Evolutionary conservation across 441 rosid species (phyloP), one percentile per base, ranked within the genome.

Genomic region (Dalechampia spathulata): DNA sequence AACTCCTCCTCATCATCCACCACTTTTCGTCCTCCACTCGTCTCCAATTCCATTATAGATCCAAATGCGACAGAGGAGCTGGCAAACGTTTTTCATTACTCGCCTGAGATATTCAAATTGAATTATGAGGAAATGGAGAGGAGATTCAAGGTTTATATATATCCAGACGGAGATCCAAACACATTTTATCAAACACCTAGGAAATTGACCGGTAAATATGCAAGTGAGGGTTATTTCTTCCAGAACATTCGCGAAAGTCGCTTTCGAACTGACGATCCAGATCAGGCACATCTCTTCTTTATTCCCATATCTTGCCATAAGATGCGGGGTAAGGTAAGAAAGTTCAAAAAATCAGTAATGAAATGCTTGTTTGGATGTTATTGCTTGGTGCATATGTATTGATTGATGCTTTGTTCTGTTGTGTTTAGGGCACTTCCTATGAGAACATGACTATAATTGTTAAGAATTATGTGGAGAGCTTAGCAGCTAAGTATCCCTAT

Each of bases 291-390:
- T 70, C 80, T 83, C 62, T 92, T 92, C 65, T 85, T 86, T 72
- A 78, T 89, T 54, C 99, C 97, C 9, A 81, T 92, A 27, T 92
- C 96, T 4, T 86, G 94, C 71, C 98, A 89, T 63, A 92, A 92
- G 78, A 88, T 92, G 96, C 90, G 98, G n/a, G 97, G 97, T 63
- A 86, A 86, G 94, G 98, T 86, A 66, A n/a, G n/a, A n/a, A n/a
- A n/a, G n/a, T n/a, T n/a, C n/a, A n/a, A n/a, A n/a, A n/a, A n/a
- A n/a, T n/a, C n/a, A n/a, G n/a, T n/a, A n/a, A n/a, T n/a, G n/a
- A n/a, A n/a, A n/a, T n/a, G n/a, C n/a, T n/a, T n/a, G n/a, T n/a
- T n/a, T n/a, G n/a, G n/a, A n/a, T n/a, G n/a, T n/a, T n/a, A n/a
- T n/a, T n/a, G n/a, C n/a, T n/a, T n/a, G n/a, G n/a, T n/a, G n/a